Base-by-base conservation (phyloP, 192 early-diverging fungal genomes). In the Entomortierella lignicola region DNA sequence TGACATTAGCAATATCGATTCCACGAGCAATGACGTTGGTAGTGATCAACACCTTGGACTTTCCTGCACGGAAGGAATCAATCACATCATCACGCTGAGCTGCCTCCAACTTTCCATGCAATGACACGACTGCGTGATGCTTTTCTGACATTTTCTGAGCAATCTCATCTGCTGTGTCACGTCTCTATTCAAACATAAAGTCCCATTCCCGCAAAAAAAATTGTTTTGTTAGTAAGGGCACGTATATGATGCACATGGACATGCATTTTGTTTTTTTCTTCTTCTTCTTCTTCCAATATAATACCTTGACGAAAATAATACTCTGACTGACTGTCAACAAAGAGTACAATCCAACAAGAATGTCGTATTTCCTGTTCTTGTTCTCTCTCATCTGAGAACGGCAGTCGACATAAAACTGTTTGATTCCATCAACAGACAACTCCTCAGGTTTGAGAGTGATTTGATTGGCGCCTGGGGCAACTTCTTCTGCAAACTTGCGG, bases 351-450 rank as follows among this genome's bases (percentile, higher is more conserved):
- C 85, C 85, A 18, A 84, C 85, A 21, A 95, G 77, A 0, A 91
- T 89, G 58, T 93, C 89, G 52, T 92, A 86, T 81, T 98, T 98
- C 81, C 95, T 91, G n/a, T 89, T 70, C 61, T 70, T 79, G 67
- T 60, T 79, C 3, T 50, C 63, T 39, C 58, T 65, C 48, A 56
- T 44, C 50, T 87, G 89, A 63, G 82, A 80, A 53, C 83, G 87
- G 82, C 97, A 98, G 83, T 97, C 93, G 91, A 99, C 94, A 81
- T 97, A 99, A 68, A 96, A 95, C 85, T 99, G 98, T 66, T 94
- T 94, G 82, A 99, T 98, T 7, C 89, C 92, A 29, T 96, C 92
- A 10, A 99, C 98, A 1, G 93, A 94, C 15, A 99, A 83, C 80
- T 99, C 98, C 54, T 96, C 93, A 26, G 87, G 84, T 63, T 92